A percentile compares a stretch with the other conserved stretches of the same genome.
phyloP scores from a whole-genome alignment of 2,329 filamentous ascomycete species.

The Ophiostoma triangulosporum region DNA sequence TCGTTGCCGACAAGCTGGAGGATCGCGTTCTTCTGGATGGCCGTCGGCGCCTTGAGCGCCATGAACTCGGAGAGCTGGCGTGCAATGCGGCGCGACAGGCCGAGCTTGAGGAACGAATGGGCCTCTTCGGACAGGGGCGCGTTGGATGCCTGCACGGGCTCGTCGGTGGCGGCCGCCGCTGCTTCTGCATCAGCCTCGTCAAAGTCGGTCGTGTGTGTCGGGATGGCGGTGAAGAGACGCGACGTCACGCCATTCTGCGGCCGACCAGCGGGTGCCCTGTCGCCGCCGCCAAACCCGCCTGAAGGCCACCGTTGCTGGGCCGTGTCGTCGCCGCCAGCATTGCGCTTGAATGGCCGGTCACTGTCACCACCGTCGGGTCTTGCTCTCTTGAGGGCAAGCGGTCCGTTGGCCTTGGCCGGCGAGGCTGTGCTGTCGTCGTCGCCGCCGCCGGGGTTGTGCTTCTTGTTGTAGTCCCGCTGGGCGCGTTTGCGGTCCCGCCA shows the following conservation, averaged over 20 bases:
- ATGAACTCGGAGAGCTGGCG: conserved; percentile 76
- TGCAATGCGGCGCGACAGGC: conserved; percentile 67
- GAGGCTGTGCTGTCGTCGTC: neutral
- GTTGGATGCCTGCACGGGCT: conserved; percentile 62
- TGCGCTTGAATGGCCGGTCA: conserved; percentile 13
- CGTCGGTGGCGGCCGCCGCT: conserved; percentile 32
- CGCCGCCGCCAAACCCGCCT: neutral
- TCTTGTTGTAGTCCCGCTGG: conserved; percentile 42
- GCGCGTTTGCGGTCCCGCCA: conserved; percentile 84
- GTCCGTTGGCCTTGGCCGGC: neutral
- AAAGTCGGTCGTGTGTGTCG: conserved; percentile 51
- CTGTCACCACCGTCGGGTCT: conserved; percentile 3
- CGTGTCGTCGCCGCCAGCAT: neutral
- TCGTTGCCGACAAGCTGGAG: conserved; percentile 67
- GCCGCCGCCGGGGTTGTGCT: conserved; percentile 1
- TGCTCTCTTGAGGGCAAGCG: conserved; percentile 1
- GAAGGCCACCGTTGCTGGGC: conserved; percentile 4
- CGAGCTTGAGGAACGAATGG: conserved; percentile 74
- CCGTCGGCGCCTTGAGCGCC: conserved; percentile 78
- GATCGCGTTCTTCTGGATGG: conserved; percentile 85
- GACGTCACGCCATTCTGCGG: conserved; percentile 49
- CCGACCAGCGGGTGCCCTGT: conserved; percentile 26
- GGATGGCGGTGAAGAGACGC: conserved; percentile 85
- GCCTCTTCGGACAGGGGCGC: conserved; percentile 75
- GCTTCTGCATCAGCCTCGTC: conserved; percentile 12